phyloP scores from a whole-genome alignment of 202 grass and related monocot species.

The Alloteropsis angusta region DNA sequence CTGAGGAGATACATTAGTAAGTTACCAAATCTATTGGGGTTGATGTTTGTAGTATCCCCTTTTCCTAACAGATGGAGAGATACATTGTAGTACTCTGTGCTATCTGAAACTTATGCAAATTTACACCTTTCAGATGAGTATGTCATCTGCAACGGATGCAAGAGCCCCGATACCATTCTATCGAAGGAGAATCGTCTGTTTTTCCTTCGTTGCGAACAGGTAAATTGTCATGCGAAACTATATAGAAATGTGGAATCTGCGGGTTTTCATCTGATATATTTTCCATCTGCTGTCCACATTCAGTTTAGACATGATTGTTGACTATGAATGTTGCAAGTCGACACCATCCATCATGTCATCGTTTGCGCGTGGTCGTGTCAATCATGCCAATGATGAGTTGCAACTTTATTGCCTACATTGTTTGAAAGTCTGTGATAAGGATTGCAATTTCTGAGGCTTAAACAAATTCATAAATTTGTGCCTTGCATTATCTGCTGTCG shows the following conservation, averaged over 20 bases:
- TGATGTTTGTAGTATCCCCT: background rate
- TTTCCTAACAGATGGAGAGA: background rate
- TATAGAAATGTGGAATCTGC: background rate
- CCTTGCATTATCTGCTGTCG: background rate
- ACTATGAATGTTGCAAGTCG: background rate
- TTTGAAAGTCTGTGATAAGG: conserved; percentile 25
- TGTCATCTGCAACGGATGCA: conserved; percentile 75
- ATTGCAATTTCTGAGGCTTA: conserved; percentile 22
- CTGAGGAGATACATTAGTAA: conserved; percentile 66
- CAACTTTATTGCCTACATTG: conserved; percentile 31
- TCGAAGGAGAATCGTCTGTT: conserved; percentile 55
- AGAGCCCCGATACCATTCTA: conserved; percentile 56
- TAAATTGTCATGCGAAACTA: conserved; percentile 13
- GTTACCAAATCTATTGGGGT: background rate
- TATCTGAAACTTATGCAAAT: background rate
- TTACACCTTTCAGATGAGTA: conserved; percentile 47
- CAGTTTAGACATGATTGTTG: background rate
- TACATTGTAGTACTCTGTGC: background rate
- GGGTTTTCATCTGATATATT: background rate
- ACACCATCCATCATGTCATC: background rate
- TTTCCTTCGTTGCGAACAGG: conserved; percentile 74
- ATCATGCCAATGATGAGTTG: conserved; percentile 25
- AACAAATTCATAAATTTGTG: background rate
- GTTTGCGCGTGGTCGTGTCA: background rate
- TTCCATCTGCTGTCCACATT: background rate